Conservation (phyloP, 1,284 basidiomycete species). For the Leccinum solheimii region DNA sequence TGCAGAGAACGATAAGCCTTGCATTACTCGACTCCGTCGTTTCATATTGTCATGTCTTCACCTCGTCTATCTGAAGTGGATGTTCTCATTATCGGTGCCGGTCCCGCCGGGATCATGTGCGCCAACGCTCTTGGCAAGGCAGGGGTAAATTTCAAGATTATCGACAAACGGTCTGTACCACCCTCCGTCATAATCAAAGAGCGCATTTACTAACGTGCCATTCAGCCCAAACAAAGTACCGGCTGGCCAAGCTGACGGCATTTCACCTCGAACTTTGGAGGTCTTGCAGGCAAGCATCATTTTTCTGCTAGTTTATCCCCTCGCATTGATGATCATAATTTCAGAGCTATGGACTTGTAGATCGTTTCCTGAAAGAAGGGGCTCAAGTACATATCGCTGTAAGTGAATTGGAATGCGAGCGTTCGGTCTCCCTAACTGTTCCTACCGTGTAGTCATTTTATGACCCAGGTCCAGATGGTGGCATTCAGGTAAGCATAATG, state of each 20-base stretch:
- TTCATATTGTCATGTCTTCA: conserved; percentile 7
- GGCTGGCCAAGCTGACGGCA: conserved; percentile 44
- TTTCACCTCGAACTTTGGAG: conserved; percentile 47
- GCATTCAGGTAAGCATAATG: conserved; percentile 27
- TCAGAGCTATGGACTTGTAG: conserved; percentile 39
- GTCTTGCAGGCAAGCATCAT: conserved; percentile 40
- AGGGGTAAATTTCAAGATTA: conserved; percentile 22
- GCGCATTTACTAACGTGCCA: background rate
- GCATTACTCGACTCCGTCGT: background rate
- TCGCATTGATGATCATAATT: background rate
- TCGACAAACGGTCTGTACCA: conserved; percentile 30
- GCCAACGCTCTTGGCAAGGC: conserved; percentile 31
- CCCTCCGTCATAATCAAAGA: background rate
- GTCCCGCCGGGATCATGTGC: conserved; percentile 46
- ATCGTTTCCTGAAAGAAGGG: conserved; percentile 38
- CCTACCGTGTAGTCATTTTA: conserved; percentile 35
- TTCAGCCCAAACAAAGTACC: conserved; percentile 28
- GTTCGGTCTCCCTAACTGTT: background rate
- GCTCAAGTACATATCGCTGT: conserved; percentile 33
- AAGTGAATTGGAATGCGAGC: conserved; percentile 13
- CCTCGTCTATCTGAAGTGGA: conserved; percentile 42
- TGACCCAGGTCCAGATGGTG: conserved; percentile 35
- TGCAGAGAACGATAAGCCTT: background rate
- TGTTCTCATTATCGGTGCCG: conserved; percentile 55
- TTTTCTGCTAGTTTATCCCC: background rate